These are phyloP conservation scores for Inga laurina DNA, from an alignment of 306 rosid species.

Conservation along the genomic window DNA sequence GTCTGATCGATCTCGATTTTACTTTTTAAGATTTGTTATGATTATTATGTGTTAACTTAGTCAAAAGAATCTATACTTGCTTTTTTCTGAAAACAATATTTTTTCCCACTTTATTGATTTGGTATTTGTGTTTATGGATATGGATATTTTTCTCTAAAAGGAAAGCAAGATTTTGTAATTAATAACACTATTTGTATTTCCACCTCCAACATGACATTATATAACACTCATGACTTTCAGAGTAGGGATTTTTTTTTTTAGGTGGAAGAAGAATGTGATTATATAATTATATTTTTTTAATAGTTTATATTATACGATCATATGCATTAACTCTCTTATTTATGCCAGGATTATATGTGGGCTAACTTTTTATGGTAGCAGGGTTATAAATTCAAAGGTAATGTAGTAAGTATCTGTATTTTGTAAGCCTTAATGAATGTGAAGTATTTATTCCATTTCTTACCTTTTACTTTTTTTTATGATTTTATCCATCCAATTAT, in stretches of 20 bases:
- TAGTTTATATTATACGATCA: not conserved
- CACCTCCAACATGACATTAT: not conserved
- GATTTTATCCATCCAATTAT: not conserved
- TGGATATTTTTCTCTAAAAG: not conserved
- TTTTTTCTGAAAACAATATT: not conserved
- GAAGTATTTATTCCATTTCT: not conserved
- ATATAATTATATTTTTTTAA: too few relatives aligned
- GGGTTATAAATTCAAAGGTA: not conserved
- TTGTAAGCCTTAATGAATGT: not conserved
- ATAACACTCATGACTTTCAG: not conserved
- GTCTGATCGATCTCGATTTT: not conserved
- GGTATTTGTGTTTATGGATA: not conserved
- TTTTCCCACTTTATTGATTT: not conserved
- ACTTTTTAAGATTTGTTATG: not conserved
- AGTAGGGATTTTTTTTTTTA: too few relatives aligned
- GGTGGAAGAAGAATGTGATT: not conserved
- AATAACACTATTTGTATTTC: not conserved
- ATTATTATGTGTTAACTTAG: slow-evolving; percentile 2
- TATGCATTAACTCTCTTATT: not conserved
- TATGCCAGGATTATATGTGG: not conserved
- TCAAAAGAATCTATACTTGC: not conserved
- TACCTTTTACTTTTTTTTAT: not conserved
- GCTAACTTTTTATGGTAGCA: not conserved
- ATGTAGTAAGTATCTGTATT: not conserved
- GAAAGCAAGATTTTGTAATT: not conserved